phyloP scores from a whole-genome alignment of 2,329 filamentous ascomycete genomes.

The Penicillium oxalicum region DNA sequence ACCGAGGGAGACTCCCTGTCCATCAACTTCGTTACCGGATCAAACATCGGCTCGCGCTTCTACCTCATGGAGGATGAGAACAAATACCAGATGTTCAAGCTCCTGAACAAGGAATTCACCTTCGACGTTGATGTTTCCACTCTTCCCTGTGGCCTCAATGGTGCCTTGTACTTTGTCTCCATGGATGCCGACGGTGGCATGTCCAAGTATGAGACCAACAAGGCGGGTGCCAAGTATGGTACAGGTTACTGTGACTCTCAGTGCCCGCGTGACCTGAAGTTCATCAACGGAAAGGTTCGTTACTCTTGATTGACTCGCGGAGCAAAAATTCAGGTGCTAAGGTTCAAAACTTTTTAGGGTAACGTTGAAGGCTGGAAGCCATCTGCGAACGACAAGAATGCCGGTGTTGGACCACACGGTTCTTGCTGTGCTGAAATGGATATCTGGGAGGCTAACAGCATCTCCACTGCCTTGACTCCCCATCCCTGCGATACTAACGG shows the following conservation, averaged over 20 bases:
- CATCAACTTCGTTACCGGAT: conserved; percentile 44
- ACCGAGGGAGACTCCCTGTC: conserved; percentile 46
- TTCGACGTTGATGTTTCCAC: conserved; percentile 67
- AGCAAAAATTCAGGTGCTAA: neutral
- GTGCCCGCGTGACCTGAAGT: conserved; percentile 48
- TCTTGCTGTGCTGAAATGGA: conserved; percentile 66
- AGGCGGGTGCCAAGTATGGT: conserved; percentile 55
- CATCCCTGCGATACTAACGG: conserved; percentile 55
- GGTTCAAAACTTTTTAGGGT: conserved; percentile 26
- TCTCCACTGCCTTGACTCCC: conserved; percentile 59
- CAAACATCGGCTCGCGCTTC: conserved; percentile 48
- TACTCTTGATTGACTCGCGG: too few relatives aligned
- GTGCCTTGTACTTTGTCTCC: conserved; percentile 60
- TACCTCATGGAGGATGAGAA: conserved; percentile 59
- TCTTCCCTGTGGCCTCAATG: conserved; percentile 64
- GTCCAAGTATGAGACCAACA: conserved; percentile 46
- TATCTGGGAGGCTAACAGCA: conserved; percentile 64
- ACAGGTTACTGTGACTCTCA: conserved; percentile 61
- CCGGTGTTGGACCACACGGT: conserved; percentile 50
- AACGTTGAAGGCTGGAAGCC: conserved; percentile 52
- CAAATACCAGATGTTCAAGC: conserved; percentile 60
- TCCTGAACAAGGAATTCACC: conserved; percentile 63
- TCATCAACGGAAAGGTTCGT: conserved; percentile 34
- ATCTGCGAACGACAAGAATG: conserved; percentile 50
- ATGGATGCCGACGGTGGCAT: conserved; percentile 58